phyloP scores from a whole-genome alignment of 2,329 filamentous ascomycete genomes.

The Triangularia setosa region DNA sequence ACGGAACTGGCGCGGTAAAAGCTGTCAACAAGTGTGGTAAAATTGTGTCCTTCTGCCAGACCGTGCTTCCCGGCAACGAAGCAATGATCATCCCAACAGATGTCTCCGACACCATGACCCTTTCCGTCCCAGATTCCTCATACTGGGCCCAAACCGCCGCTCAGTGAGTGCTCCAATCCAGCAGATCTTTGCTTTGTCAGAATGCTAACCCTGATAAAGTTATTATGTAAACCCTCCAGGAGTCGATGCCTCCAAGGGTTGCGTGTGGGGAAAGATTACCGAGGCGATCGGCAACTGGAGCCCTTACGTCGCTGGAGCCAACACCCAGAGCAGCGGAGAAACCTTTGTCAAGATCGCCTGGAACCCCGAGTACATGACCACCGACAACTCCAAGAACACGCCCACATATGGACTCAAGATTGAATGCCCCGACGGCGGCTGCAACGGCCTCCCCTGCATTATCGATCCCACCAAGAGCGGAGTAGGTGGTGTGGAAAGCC shows the following conservation, averaged over 20 bases:
- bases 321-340: conserved; percentile 59
- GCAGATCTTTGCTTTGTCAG: background rate
- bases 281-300: conserved; percentile 71
- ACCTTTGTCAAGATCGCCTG: conserved; percentile 74
- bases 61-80: conserved; percentile 73
- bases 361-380: conserved; percentile 68
- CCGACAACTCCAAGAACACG: conserved; percentile 50
- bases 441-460: conserved; percentile 70
- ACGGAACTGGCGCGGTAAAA: conserved; percentile 61
- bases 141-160: conserved; percentile 73
- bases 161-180: conserved; percentile 55
- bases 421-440: conserved; percentile 61
- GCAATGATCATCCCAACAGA: conserved; percentile 79
- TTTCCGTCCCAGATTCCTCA: conserved; percentile 65
- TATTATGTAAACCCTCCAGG: conserved; percentile 79
- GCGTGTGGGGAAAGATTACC: conserved; percentile 64
- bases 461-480: conserved; percentile 58
- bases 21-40: conserved; percentile 63
- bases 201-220: conserved; percentile 37
- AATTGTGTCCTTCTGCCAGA: conserved; percentile 71
- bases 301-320: conserved; percentile 72
- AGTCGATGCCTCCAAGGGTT: conserved; percentile 54
- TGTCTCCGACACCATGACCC: conserved; percentile 50
- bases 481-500: conserved; percentile 57
- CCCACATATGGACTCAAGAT: conserved; percentile 68